Conservation (phyloP, 2,329 filamentous ascomycete species). For the Nigrospora sphaerica region DNA sequence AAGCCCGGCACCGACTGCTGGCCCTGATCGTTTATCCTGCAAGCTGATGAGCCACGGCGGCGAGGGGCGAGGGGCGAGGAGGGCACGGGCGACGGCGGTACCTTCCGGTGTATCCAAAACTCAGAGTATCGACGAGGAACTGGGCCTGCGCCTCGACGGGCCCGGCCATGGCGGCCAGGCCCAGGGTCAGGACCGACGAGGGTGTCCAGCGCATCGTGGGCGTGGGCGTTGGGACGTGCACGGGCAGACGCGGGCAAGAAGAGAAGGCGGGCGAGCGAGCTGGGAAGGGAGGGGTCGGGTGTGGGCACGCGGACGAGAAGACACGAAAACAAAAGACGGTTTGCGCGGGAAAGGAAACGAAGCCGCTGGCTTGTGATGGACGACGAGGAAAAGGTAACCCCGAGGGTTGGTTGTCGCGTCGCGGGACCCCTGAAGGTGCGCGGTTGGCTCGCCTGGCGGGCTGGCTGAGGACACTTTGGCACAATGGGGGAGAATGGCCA, state of each 20-base stretch:
- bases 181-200: constrained; percentile 28
- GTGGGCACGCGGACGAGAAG: background rate
- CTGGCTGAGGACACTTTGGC: constrained; percentile 3
- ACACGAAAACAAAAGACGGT: no score
- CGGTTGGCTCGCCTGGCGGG: background rate
- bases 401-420: background rate
- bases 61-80: background rate
- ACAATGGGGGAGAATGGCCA: background rate
- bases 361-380: no score
- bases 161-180: constrained; percentile 32
- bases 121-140: constrained; percentile 64
- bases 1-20: constrained; percentile 47
- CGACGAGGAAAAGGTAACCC: no score
- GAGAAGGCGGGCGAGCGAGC: background rate
- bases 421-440: background rate
- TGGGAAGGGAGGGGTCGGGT: background rate
- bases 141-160: constrained; percentile 51
- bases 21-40: constrained; percentile 53
- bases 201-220: constrained; percentile 35
- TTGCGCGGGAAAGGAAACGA: no score
- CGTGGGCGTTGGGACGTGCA: background rate
- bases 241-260: constrained; percentile 1
- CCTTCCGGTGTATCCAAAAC: constrained; percentile 67
- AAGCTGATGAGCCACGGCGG: constrained; percentile 6
- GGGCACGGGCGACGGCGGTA: constrained; percentile 23